Percentiles rank a stretch among this genome's conserved stretches.
Conservation (phyloP, 1,284 basidiomycete species). For the Leccinum solheimii region DNA sequence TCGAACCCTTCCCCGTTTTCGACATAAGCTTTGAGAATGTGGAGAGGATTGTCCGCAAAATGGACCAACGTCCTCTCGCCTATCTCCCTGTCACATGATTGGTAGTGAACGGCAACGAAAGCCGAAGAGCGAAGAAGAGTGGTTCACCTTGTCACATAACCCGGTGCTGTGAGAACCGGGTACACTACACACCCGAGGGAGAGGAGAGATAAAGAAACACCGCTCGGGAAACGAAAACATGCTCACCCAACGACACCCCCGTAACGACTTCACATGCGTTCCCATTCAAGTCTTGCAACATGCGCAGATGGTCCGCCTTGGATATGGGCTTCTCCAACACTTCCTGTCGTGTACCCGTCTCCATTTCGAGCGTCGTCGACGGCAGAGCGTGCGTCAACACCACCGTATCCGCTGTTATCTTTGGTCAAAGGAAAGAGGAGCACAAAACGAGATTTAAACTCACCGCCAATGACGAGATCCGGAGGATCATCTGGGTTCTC, state of each 20-base stretch:
- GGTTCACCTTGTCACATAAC: conserved; percentile 76
- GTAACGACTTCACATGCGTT: conserved; percentile 89
- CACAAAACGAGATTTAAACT: conserved; percentile 14
- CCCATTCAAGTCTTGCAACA: conserved; percentile 88
- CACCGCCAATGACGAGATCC: conserved; percentile 91
- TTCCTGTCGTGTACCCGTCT: conserved; percentile 54
- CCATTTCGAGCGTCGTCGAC: conserved; percentile 49
- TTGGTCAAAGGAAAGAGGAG: neutral
- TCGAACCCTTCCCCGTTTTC: conserved; percentile 89
- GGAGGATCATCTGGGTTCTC: conserved; percentile 81
- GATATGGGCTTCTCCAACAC: conserved; percentile 87
- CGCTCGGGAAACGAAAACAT: neutral
- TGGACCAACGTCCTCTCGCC: conserved; percentile 82
- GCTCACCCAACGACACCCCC: conserved; percentile 76
- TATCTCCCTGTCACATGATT: conserved; percentile 58
- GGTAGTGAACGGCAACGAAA: neutral
- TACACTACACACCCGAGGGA: conserved; percentile 53
- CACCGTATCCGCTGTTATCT: conserved; percentile 78
- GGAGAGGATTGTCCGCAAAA: conserved; percentile 70
- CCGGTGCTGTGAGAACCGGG: conserved; percentile 82
- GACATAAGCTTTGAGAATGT: conserved; percentile 81
- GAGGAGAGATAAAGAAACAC: neutral
- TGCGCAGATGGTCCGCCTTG: conserved; percentile 83
- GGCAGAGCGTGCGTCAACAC: conserved; percentile 79
- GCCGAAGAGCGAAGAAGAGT: neutral